A percentile compares a stretch with the other conserved stretches of the same genome.
Evolutionary conservation across 2,329 filamentous ascomycete species (phyloP).

Genomic region (Ilyonectria robusta): DNA sequence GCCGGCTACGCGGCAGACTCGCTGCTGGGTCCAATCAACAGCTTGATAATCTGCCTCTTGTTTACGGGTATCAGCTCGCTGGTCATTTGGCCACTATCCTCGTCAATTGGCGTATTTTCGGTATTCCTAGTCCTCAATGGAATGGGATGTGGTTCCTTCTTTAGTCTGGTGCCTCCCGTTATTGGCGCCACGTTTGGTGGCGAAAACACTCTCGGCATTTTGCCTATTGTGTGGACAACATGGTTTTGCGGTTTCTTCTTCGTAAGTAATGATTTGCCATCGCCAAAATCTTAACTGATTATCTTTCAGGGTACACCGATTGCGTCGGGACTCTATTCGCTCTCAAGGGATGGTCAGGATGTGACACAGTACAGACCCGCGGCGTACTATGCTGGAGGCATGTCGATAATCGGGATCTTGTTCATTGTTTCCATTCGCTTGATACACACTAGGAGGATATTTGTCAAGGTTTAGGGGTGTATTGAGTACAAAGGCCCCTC

Average conservation of each 20-base stretch:
- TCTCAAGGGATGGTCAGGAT: not conserved
- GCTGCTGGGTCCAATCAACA: slow-evolving; percentile 48
- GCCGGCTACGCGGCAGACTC: slow-evolving; percentile 46
- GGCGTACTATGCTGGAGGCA: slow-evolving; percentile 37
- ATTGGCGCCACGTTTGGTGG: slow-evolving; percentile 45
- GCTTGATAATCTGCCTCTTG: slow-evolving; percentile 43
- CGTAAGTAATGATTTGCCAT: slow-evolving; percentile 26
- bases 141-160: slow-evolving; percentile 49
- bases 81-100: slow-evolving; percentile 47
- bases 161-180: slow-evolving; percentile 49
- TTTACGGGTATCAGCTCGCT: slow-evolving; percentile 48
- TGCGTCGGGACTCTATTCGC: slow-evolving; percentile 41
- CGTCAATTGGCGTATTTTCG: slow-evolving; percentile 42
- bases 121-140: slow-evolving; percentile 46
- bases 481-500: not conserved
- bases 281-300: not conserved
- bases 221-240: slow-evolving; percentile 49
- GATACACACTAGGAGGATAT: not conserved
- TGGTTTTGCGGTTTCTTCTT: slow-evolving; percentile 52
- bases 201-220: slow-evolving; percentile 41
- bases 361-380: slow-evolving; percentile 34
- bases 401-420: slow-evolving; percentile 32
- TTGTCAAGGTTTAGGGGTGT: slow-evolving; percentile 10
- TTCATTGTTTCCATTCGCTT: slow-evolving; percentile 35
- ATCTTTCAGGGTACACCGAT: slow-evolving; percentile 38